phyloP scores from a whole-genome alignment of 2,329 filamentous ascomycete species.

The Claviceps capensis region DNA sequence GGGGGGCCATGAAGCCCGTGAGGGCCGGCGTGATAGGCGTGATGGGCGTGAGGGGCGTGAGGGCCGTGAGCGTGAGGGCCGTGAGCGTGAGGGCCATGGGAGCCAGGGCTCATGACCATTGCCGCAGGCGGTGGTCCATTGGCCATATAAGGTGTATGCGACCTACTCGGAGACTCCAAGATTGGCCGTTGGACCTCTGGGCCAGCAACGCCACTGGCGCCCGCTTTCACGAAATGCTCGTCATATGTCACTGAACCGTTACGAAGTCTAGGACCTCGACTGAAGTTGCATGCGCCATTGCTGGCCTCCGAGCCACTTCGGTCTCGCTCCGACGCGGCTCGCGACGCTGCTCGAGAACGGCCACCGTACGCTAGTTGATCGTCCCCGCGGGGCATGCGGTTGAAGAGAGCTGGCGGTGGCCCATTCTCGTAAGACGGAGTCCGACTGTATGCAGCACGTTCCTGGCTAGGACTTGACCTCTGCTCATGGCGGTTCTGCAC shows the following conservation, averaged over 20 bases:
- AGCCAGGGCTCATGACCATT: not conserved
- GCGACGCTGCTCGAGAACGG: conserved; percentile 16
- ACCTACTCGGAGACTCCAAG: not conserved
- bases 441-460: conserved; percentile 16
- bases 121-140: not conserved
- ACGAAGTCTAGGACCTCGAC: conserved; percentile 25
- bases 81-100: too few relatives aligned
- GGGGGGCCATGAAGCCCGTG: conserved; percentile 4
- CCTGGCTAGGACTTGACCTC: conserved; percentile 7
- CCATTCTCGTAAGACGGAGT: conserved; percentile 31
- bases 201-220: not conserved
- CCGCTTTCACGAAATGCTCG: conserved; percentile 16
- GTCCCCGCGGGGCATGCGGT: conserved; percentile 27
- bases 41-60: too few relatives aligned
- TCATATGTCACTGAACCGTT: conserved; percentile 25
- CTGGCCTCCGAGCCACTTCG: conserved; percentile 43
- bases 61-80: too few relatives aligned
- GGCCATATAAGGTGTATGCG: not conserved
- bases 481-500: conserved; percentile 25
- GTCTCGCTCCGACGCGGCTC: conserved; percentile 30
- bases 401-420: conserved; percentile 30
- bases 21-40: not conserved
- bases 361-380: conserved; percentile 21
- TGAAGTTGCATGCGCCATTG: conserved; percentile 25
- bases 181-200: not conserved